phyloP scores from a whole-genome alignment of 192 early-diverging fungal species.

The Nowakowskiella sp. region DNA sequence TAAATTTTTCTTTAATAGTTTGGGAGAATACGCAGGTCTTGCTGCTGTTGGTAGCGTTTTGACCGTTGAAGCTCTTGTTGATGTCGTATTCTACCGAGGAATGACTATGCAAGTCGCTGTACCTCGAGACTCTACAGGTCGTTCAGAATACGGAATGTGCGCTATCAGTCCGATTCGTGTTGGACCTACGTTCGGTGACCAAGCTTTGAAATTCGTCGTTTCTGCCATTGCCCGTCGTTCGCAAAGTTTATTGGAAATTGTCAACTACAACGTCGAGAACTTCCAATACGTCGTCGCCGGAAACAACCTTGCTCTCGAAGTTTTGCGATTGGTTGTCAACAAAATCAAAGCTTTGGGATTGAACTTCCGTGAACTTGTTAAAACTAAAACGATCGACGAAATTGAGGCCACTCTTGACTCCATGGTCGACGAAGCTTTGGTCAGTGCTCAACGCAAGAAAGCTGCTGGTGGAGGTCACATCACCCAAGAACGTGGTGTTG shows the following conservation, averaged over 20 bases:
- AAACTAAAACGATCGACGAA: conserved; percentile 75
- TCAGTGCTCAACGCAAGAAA: conserved; percentile 57
- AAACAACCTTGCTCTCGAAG: conserved; percentile 70
- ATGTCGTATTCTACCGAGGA: conserved; percentile 93
- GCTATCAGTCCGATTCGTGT: conserved; percentile 90
- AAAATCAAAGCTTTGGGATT: conserved; percentile 78
- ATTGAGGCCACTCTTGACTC: conserved; percentile 72
- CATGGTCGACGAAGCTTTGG: conserved; percentile 66
- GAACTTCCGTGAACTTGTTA: conserved; percentile 75
- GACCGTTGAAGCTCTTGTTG: conserved; percentile 73
- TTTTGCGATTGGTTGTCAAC: conserved; percentile 75
- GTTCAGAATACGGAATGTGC: conserved; percentile 92
- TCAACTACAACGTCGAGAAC: conserved; percentile 97
- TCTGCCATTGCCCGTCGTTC: conserved; percentile 70
- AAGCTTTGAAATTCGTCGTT: conserved; percentile 75
- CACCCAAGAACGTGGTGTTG: conserved; percentile 73
- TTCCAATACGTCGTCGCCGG: conserved; percentile 94
- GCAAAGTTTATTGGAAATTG: conserved; percentile 78
- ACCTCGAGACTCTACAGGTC: conserved; percentile 60
- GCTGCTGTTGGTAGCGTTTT: conserved; percentile 82
- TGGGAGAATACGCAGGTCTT: conserved; percentile 92
- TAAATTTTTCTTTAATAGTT: conserved; percentile 20
- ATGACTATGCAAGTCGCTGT: conserved; percentile 98
- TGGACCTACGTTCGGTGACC: conserved; percentile 73
- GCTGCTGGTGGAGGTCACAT: conserved; percentile 52